Percentiles rank a stretch among this genome's conserved stretches.
Evolutionary conservation across 2,329 filamentous ascomycete species (phyloP).

Genomic region (Neonectria ditissima): DNA sequence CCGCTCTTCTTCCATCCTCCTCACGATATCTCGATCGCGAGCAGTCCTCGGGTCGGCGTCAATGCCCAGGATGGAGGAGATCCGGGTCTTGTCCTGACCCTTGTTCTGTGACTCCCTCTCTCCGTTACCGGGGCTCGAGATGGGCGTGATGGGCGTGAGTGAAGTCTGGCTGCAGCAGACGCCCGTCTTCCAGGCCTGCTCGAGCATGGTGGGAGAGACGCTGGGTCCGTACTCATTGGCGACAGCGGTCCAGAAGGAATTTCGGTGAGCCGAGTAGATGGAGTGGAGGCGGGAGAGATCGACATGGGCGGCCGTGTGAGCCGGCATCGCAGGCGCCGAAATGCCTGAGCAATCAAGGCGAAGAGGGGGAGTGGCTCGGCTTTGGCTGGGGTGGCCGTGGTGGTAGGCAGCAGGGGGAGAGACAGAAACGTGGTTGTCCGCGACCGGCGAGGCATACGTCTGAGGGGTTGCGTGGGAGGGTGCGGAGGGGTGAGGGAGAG

Average conservation of each 20-base stretch:
- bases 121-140: conserved; percentile 61
- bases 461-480: conserved; percentile 53
- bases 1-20: conserved; percentile 66
- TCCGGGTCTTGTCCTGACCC: conserved; percentile 67
- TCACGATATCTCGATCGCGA: conserved; percentile 68
- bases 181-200: conserved; percentile 75
- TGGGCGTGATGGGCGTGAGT: conserved; percentile 64
- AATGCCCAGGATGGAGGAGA: conserved; percentile 72
- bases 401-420: conserved; percentile 54
- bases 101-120: conserved; percentile 58
- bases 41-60: conserved; percentile 69
- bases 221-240: conserved; percentile 77
- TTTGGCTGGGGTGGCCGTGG: conserved; percentile 45
- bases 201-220: conserved; percentile 71
- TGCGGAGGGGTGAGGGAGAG: conserved; percentile 53
- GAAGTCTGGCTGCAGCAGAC: conserved; percentile 54
- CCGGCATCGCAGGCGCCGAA: conserved; percentile 50
- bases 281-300: conserved; percentile 75
- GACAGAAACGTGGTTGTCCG: conserved; percentile 60
- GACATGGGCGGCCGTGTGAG: conserved; percentile 59
- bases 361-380: conserved; percentile 58
- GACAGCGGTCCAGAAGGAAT: conserved; percentile 78
- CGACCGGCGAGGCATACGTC: conserved; percentile 57
- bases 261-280: conserved; percentile 77
- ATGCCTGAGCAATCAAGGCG: conserved; percentile 70